Base-by-base conservation (phyloP, 495 filamentous ascomycete genomes). In the Tuber umbilicatum region DNA sequence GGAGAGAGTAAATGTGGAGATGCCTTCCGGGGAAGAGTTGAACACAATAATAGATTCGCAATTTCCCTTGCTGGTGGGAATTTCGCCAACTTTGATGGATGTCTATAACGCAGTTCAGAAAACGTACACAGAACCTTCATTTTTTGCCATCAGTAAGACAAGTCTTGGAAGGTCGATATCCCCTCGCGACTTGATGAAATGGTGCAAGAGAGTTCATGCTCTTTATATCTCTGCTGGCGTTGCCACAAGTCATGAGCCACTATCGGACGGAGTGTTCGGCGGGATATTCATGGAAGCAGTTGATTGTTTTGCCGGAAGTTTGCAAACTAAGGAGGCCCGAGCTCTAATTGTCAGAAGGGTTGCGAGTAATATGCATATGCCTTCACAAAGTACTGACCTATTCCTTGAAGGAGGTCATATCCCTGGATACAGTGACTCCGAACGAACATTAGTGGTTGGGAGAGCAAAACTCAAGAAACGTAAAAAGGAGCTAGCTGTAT, bases 271-370 rank as follows among this genome's bases (percentile, higher is more conserved):
- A 4, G 86, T 89, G 12, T 89, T 90, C 80, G 93, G 97, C 78
- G 88, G 90, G 64, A 96, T 97, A 79, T 97, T 97, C 80, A 85
- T 96, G 80, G 96, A 98, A 81, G 90, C 93, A 7, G 86, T 92
- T 45, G 95, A 98, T 82, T 92, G 93, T 75, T 97, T 97, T 84
- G 89, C 91, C 68, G 91, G 91, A 45, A 90, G 89, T 75, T 83
- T 96, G 37, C 89, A 91, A n/a, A 90, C 89, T 47, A 87, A 86
- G 31, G 86, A 87, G 9, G 83, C 89, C n/a, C 87, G 89, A 69
- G 83, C 85, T 21, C 81, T 86, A n/a, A 85, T 96, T 69, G 87
- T 91, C 37, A 83, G 86, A 19, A 86, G 87, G 35, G 91, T 97
- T 68, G 93, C 94, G 17, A 90, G 94, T 83, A 90, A 91, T 70